These are phyloP conservation scores for Rugonectria rugulosa DNA, from an alignment of 2,329 filamentous ascomycete genomes.

Conservation along the genomic window DNA sequence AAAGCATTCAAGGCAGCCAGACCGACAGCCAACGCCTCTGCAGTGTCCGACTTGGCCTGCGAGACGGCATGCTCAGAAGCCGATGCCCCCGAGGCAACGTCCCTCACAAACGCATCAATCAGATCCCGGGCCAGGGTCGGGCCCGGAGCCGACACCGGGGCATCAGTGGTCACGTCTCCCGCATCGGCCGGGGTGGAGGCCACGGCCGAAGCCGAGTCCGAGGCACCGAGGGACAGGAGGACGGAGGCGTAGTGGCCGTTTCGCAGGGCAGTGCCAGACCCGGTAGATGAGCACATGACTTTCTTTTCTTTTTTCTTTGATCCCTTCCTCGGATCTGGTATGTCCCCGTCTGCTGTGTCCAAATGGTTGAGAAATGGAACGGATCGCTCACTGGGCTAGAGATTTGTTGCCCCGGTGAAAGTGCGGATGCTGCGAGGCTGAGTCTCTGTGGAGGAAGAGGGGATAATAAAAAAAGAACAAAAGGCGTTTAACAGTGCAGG, in stretches of 20 bases:
- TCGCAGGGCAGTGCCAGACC: constrained; percentile 34
- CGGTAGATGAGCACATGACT: constrained; percentile 13
- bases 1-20: constrained; percentile 71
- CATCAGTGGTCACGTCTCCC: too few species aligned
- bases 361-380: too few species aligned
- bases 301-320: too few species aligned
- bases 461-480: too few species aligned
- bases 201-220: constrained; percentile 3
- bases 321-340: too few species aligned
- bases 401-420: neutral
- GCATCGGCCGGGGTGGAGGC: constrained; percentile 19
- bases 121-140: constrained; percentile 31
- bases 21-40: constrained; percentile 39
- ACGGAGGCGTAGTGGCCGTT: constrained; percentile 34
- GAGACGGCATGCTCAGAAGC: constrained; percentile 8
- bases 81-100: constrained; percentile 15
- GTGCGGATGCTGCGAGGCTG: neutral
- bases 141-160: constrained; percentile 28
- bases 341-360: too few species aligned
- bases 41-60: constrained; percentile 7
- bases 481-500: too few species aligned
- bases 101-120: constrained; percentile 29
- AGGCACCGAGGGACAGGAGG: constrained; percentile 28
- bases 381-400: too few species aligned
- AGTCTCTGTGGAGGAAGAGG: too few species aligned